phyloP scores from a whole-genome alignment of 768 basidiomycete species.

The Sutorius australiensis region DNA sequence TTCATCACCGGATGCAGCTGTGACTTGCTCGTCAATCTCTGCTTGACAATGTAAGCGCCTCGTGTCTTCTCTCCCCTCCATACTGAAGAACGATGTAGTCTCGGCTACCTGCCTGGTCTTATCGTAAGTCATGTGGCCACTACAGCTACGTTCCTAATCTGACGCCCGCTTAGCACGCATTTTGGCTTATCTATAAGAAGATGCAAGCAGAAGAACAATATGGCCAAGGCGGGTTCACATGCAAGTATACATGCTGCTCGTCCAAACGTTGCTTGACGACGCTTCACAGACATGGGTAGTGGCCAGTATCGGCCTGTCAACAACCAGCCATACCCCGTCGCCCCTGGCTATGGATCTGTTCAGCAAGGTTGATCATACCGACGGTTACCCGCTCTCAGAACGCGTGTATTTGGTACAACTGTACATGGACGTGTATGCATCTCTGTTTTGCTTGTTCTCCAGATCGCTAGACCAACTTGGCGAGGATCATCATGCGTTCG shows the following conservation, averaged over 20 bases:
- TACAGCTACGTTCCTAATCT: not conserved
- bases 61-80: not conserved
- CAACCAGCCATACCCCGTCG: conserved; percentile 15
- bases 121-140: conserved; percentile 34
- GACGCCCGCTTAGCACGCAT: conserved; percentile 54
- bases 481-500: conserved; percentile 65
- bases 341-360: conserved; percentile 37
- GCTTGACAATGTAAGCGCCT: conserved; percentile 62
- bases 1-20: conserved; percentile 82
- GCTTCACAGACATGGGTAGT: conserved; percentile 33
- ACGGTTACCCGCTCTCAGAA: not conserved
- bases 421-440: conserved; percentile 6
- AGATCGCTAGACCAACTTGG: conserved; percentile 33
- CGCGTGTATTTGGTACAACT: not conserved
- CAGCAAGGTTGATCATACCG: conserved; percentile 9
- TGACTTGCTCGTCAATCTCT: conserved; percentile 82
- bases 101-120: conserved; percentile 73
- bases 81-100: conserved; percentile 35
- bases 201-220: conserved; percentile 84
- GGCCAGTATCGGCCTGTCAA: conserved; percentile 35
- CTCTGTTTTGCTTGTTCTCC: not conserved
- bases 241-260: conserved; percentile 44
- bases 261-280: not conserved
- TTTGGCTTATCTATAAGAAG: conserved; percentile 89
- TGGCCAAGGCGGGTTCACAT: conserved; percentile 70